These are phyloP conservation scores for Osmanthus fragrans DNA, from an alignment of 257 asterid species.

Conservation along the genomic window DNA sequence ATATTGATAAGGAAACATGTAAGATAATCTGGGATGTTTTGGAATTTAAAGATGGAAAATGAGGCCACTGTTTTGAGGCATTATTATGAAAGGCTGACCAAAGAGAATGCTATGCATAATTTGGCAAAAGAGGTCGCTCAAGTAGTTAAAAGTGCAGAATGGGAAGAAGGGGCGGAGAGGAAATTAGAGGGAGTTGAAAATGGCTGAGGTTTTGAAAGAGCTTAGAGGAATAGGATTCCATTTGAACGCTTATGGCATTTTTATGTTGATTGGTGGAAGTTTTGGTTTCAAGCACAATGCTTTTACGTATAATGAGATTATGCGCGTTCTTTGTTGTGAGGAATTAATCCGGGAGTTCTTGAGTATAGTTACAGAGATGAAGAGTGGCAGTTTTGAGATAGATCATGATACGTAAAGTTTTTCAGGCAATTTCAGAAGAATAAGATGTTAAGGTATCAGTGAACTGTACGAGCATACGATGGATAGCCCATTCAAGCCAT, in stretches of 20 bases:
- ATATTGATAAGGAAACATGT: conserved; percentile 74
- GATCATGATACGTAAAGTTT: conserved; percentile 80
- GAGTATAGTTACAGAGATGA: conserved; percentile 68
- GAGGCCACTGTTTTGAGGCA: conserved; percentile 71
- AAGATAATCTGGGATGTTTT: conserved; percentile 29
- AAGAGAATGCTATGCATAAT: conserved; percentile 66
- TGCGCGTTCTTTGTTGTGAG: conserved; percentile 76
- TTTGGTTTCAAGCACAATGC: conserved; percentile 58
- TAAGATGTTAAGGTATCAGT: conserved; percentile 67
- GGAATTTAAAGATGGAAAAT: conserved; percentile 59
- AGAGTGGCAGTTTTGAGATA: conserved; percentile 52
- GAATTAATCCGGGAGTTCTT: conserved; percentile 66
- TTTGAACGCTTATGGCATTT: conserved; percentile 59
- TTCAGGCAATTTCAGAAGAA: conserved; percentile 81
- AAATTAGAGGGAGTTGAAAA: conserved; percentile 50
- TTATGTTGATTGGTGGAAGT: conserved; percentile 63
- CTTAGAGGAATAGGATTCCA: conserved; percentile 59
- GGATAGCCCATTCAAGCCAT: conserved; percentile 83
- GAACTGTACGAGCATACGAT: conserved; percentile 82
- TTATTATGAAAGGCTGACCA: conserved; percentile 64
- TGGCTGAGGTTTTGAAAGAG: conserved; percentile 70
- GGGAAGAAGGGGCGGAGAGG: conserved; percentile 61
- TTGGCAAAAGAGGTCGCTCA: conserved; percentile 59
- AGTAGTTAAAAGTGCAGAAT: conserved; percentile 43
- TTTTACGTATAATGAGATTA: conserved; percentile 74